These are phyloP conservation scores for Erythrophleum fordii DNA, from an alignment of 306 rosid species.

Conservation along the genomic window DNA sequence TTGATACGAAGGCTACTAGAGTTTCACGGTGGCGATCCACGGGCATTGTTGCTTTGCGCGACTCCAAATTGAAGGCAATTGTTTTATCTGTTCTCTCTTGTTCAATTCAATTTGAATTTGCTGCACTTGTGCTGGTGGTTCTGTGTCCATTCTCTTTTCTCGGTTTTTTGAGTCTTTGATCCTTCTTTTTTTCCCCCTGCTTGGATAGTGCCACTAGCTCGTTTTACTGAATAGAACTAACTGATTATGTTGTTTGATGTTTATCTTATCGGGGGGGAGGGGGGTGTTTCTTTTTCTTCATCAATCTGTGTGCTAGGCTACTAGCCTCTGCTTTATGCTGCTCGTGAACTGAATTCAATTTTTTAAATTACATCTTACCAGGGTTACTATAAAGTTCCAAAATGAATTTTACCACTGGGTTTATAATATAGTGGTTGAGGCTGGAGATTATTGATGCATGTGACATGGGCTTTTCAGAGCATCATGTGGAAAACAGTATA, in stretches of 20 bases:
- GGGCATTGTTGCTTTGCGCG: constrained; percentile 93
- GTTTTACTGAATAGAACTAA: not conserved
- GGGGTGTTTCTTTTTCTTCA: not conserved
- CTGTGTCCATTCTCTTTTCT: not conserved
- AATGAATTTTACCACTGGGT: not conserved
- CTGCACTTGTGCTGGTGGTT: not conserved
- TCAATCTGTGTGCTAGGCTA: not conserved
- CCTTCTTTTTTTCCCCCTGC: not conserved
- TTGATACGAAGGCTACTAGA: constrained; percentile 67
- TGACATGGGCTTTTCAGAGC: not conserved
- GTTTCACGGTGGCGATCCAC: constrained; percentile 93
- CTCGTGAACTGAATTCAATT: not conserved
- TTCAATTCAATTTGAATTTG: not conserved
- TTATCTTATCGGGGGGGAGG: not conserved
- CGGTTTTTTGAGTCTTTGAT: not conserved
- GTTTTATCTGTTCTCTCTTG: not conserved
- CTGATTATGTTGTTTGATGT: not conserved
- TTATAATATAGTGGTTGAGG: not conserved
- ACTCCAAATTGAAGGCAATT: constrained; percentile 84
- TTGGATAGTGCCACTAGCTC: not conserved
- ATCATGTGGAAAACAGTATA: not conserved
- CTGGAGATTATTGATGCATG: constrained; percentile 16
- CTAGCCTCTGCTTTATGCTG: not conserved
- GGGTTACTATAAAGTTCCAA: not conserved
- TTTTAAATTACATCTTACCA: not conserved